These are phyloP conservation scores for Ocimum tenuiflorum DNA, from an alignment of 257 asterid genomes.

Conservation along the genomic window DNA sequence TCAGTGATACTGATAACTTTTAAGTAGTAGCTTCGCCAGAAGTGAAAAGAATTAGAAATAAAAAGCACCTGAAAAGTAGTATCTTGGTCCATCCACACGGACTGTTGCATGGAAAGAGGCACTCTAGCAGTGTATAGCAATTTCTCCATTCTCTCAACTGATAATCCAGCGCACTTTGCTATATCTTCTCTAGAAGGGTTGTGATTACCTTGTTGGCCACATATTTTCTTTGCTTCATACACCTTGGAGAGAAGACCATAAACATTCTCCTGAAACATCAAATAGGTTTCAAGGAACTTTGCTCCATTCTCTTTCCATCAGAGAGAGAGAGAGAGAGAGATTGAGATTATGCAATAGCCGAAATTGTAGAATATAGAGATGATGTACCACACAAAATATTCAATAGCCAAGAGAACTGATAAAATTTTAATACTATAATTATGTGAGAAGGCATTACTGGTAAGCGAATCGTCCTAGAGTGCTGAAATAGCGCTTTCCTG, in stretches of 20 bases:
- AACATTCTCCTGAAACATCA: constrained; percentile 61
- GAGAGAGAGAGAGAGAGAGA: too few species aligned
- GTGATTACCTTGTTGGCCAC: constrained; percentile 54
- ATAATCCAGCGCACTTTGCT: constrained; percentile 60
- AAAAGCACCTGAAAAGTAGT: constrained; percentile 43
- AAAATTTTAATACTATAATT: constrained; percentile 1
- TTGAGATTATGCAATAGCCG: not conserved
- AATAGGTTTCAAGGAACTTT: constrained; percentile 7
- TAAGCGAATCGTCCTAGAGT: constrained; percentile 84
- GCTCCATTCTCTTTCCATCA: not conserved
- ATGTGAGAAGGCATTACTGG: constrained; percentile 58
- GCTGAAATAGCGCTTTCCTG: constrained; percentile 77
- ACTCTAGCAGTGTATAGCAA: constrained; percentile 50
- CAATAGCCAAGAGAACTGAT: not conserved
- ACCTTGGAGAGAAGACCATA: constrained; percentile 71
- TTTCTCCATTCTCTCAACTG: constrained; percentile 61
- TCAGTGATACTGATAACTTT: not conserved
- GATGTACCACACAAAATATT: not conserved
- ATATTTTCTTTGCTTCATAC: constrained; percentile 52
- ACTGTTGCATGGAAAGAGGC: constrained; percentile 77
- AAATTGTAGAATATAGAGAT: not conserved
- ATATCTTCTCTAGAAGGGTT: constrained; percentile 65
- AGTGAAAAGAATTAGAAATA: not conserved
- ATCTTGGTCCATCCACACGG: constrained; percentile 67
- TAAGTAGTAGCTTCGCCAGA: constrained; percentile 7